Conservation (phyloP, 306 rosid genomes). For the Alnus rubra region DNA sequence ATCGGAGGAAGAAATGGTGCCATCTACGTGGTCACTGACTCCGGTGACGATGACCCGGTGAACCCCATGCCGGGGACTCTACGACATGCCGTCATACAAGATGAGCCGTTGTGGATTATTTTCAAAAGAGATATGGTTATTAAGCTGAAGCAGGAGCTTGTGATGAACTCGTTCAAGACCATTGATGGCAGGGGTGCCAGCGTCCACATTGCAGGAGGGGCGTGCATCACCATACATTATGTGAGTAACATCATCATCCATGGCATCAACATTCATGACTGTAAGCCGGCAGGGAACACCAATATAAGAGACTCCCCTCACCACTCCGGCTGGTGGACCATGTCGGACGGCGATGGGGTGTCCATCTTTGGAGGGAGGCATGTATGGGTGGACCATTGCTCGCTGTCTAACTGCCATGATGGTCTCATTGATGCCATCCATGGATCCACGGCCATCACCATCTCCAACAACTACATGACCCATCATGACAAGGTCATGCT, state of each 20-base stretch:
- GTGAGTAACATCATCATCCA: slow-evolving; percentile 74
- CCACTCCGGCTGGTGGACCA: slow-evolving; percentile 72
- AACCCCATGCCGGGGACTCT: slow-evolving; percentile 76
- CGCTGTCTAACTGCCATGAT: slow-evolving; percentile 72
- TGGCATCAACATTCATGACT: slow-evolving; percentile 79
- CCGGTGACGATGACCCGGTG: slow-evolving; percentile 64
- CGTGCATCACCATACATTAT: slow-evolving; percentile 74
- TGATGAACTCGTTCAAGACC: slow-evolving; percentile 87
- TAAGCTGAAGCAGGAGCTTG: slow-evolving; percentile 52
- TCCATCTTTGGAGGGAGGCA: slow-evolving; percentile 59
- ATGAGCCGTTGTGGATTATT: slow-evolving; percentile 82
- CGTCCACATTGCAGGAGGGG: slow-evolving; percentile 80
- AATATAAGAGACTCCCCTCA: slow-evolving; percentile 68
- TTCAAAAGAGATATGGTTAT: slow-evolving; percentile 91
- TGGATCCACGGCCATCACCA: slow-evolving; percentile 83
- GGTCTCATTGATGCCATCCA: slow-evolving; percentile 86
- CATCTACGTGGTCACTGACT: slow-evolving; percentile 61
- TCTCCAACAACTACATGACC: slow-evolving; percentile 82
- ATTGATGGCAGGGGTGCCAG: slow-evolving; percentile 89
- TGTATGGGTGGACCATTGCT: slow-evolving; percentile 85
- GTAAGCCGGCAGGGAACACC: slow-evolving; percentile 63
- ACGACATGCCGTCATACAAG: slow-evolving; percentile 74
- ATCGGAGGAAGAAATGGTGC: slow-evolving; percentile 72
- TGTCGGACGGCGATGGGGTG: slow-evolving; percentile 80
- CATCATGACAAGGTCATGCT: slow-evolving; percentile 97